phyloP scores from a whole-genome alignment of 73 alveolate species.

The Blepharisma japonicum region DNA sequence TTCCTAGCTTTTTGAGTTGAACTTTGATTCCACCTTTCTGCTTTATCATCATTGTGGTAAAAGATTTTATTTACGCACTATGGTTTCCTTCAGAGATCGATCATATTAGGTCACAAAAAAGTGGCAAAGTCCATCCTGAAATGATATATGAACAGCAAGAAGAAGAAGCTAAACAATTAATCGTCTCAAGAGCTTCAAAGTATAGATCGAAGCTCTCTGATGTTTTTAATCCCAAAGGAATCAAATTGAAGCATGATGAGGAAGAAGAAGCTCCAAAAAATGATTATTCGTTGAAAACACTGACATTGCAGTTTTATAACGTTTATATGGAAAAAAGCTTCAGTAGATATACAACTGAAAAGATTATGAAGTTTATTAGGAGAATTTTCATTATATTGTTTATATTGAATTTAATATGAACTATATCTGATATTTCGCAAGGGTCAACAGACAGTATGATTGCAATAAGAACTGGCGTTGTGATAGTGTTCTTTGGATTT shows the following conservation, averaged over 20 bases:
- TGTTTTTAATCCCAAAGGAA: neutral
- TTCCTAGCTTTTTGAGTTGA: neutral
- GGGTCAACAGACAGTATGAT: neutral
- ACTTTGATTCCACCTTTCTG: neutral
- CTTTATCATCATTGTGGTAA: neutral
- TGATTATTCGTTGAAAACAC: conserved; percentile 26
- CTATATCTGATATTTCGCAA: neutral
- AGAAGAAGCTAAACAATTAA: neutral
- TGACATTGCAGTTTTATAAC: conserved; percentile 15
- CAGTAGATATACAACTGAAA: neutral
- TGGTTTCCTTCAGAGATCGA: conserved; percentile 18
- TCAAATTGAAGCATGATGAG: neutral
- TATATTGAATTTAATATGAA: neutral
- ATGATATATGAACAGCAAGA: conserved; percentile 11
- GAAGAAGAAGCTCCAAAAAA: neutral
- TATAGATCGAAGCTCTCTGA: neutral
- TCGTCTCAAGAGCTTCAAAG: neutral
- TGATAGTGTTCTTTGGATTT: neutral
- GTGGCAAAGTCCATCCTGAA: neutral
- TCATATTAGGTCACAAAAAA: neutral
- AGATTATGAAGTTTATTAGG: conserved; percentile 5
- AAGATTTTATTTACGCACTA: neutral
- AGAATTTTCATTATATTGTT: neutral
- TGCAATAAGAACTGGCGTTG: neutral
- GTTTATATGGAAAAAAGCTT: conserved; percentile 12